Conservation (phyloP, 2,329 filamentous ascomycete genomes). For the Monosporascus ibericus region DNA sequence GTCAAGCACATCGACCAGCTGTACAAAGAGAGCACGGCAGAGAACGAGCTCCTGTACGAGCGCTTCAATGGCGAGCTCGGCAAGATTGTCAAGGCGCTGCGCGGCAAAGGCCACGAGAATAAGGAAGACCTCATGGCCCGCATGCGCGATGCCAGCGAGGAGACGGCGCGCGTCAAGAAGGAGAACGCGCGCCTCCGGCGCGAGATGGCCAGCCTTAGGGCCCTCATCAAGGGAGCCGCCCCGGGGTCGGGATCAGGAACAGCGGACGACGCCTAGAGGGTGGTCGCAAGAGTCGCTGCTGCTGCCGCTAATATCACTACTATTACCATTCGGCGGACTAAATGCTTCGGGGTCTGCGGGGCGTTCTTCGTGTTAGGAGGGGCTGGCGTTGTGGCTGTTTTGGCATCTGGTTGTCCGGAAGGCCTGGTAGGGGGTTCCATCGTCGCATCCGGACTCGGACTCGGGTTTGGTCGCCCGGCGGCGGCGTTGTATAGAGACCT, state of each 20-base stretch:
- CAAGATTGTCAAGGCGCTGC: constrained; percentile 72
- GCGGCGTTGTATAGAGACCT: no score
- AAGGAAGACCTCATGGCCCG: constrained; percentile 70
- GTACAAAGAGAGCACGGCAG: constrained; percentile 79
- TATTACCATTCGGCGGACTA: not conserved
- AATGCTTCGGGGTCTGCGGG: constrained; percentile 7
- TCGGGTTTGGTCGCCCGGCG: no score
- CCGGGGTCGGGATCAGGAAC: not conserved
- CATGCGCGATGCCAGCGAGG: constrained; percentile 69
- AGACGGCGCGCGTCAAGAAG: constrained; percentile 70
- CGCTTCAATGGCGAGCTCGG: constrained; percentile 87
- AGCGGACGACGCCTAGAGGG: constrained; percentile 22
- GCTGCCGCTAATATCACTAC: not conserved
- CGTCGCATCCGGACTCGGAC: no score
- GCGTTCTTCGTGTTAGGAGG: constrained; percentile 13
- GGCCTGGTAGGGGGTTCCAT: not conserved
- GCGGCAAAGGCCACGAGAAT: constrained; percentile 66
- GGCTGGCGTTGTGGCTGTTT: constrained; percentile 10
- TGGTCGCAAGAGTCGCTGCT: constrained; percentile 7
- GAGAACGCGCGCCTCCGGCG: constrained; percentile 80
- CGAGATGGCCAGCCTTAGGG: constrained; percentile 67
- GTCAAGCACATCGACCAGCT: constrained; percentile 79
- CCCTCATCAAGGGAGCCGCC: constrained; percentile 40
- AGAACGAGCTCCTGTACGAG: constrained; percentile 90
- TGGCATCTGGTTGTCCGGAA: constrained; percentile 7